phyloP scores from a whole-genome alignment of 2,329 filamentous ascomycete species.

The Coccinonectria pachysandricola region DNA sequence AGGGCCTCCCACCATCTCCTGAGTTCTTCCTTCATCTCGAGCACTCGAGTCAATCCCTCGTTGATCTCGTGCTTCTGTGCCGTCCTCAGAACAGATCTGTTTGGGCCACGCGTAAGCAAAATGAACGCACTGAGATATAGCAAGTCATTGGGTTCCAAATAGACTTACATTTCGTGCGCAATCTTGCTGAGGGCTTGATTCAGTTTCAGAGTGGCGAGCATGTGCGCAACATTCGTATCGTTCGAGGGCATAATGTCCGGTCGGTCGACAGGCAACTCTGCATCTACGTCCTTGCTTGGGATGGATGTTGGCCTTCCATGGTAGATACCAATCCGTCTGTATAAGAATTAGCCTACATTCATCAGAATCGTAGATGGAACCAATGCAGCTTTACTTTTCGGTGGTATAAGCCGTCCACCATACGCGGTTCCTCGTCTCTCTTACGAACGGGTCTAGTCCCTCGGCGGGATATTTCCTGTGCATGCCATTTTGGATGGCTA shows the following conservation, averaged over 20 bases:
- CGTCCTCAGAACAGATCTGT: conserved; percentile 25
- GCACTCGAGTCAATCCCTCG: conserved; percentile 23
- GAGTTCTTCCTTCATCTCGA: conserved; percentile 27
- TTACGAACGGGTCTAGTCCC: conserved; percentile 34
- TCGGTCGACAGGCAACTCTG: conserved; percentile 37
- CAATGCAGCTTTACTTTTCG: conserved; percentile 34
- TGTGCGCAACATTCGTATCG: conserved; percentile 33
- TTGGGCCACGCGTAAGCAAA: no score
- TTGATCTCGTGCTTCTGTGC: conserved; percentile 22
- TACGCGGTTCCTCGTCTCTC: conserved; percentile 43
- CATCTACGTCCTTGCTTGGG: conserved; percentile 41
- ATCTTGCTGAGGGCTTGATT: conserved; percentile 26
- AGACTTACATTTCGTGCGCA: conserved; percentile 29
- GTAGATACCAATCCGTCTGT: conserved; percentile 44
- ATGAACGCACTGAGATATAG: no score
- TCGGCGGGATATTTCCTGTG: conserved; percentile 40
- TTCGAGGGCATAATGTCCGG: conserved; percentile 32
- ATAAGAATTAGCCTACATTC: conserved; percentile 9
- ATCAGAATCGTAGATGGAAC: background rate
- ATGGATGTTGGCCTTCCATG: conserved; percentile 47
- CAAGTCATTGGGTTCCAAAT: no score
- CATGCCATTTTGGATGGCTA: conserved; percentile 52
- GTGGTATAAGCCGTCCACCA: conserved; percentile 49
- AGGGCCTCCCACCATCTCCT: conserved; percentile 29
- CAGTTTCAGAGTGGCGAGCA: conserved; percentile 32